Conservation (phyloP, 306 rosid species). For the Corylus americana region DNA sequence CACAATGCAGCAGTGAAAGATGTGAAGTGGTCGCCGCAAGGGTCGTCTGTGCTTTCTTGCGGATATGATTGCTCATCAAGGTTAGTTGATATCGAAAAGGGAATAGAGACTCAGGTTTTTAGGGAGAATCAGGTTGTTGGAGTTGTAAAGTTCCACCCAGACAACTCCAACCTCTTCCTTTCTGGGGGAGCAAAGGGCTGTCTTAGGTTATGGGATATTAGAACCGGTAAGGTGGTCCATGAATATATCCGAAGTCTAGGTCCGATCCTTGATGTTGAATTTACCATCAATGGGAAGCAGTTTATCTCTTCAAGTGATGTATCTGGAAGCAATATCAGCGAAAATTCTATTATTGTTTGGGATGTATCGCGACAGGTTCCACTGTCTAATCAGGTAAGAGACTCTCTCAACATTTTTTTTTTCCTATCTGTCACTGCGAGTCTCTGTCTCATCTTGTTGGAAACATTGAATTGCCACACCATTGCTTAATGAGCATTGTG, state of each 20-base stretch:
- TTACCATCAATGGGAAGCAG: slow-evolving; percentile 59
- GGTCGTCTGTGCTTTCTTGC: slow-evolving; percentile 72
- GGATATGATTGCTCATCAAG: slow-evolving; percentile 83
- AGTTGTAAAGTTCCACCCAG: slow-evolving; percentile 72
- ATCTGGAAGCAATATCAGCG: slow-evolving; percentile 67
- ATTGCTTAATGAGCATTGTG: background rate
- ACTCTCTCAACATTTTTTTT: slow-evolving; percentile 10
- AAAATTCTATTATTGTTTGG: slow-evolving; percentile 86
- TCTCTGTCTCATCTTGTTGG: slow-evolving; percentile 9
- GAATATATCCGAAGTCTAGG: slow-evolving; percentile 64
- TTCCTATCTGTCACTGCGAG: slow-evolving; percentile 2
- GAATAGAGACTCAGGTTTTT: slow-evolving; percentile 61
- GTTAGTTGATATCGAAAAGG: slow-evolving; percentile 82
- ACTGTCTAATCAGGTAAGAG: slow-evolving; percentile 79
- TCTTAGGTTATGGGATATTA: slow-evolving; percentile 77
- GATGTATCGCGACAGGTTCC: slow-evolving; percentile 80
- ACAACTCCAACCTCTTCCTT: slow-evolving; percentile 63
- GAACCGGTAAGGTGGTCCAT: slow-evolving; percentile 63
- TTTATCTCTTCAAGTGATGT: slow-evolving; percentile 82
- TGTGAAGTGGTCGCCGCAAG: slow-evolving; percentile 77
- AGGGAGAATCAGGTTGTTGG: slow-evolving; percentile 72
- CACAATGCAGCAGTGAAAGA: slow-evolving; percentile 80
- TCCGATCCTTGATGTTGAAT: slow-evolving; percentile 84
- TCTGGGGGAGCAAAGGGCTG: slow-evolving; percentile 82
- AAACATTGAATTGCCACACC: background rate